Evolutionary conservation across 108 stramenopile species (phyloP).

Genomic region (Schizochytrium sp.): DNA sequence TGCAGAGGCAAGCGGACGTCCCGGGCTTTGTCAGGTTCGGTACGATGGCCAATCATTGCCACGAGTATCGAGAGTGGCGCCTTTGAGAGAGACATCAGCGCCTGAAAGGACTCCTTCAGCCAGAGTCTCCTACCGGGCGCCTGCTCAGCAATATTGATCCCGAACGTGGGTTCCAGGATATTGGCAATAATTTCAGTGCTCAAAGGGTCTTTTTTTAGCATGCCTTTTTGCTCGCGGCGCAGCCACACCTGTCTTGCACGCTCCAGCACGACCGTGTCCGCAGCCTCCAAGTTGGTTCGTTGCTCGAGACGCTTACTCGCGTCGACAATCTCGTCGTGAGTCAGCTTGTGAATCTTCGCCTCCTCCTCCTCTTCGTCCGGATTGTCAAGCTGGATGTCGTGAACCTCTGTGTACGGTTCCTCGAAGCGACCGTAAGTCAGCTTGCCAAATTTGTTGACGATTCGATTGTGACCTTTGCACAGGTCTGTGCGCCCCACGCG

Average conservation of each 20-base stretch:
- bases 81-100: neutral
- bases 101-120: neutral
- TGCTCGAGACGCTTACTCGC: neutral
- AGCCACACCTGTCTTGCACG: neutral
- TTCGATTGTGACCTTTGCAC: neutral
- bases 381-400: neutral
- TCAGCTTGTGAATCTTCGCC: neutral
- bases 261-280: neutral
- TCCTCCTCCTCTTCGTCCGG: neutral
- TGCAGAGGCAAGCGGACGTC: neutral
- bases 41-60: neutral
- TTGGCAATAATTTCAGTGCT: neutral
- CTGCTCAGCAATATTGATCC: neutral
- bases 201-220: neutral
- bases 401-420: neutral
- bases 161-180: neutral
- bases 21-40: neutral
- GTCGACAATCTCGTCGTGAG: neutral
- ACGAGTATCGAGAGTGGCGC: neutral
- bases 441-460: neutral
- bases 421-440: conserved; percentile 6
- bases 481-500: neutral
- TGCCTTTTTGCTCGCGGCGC: neutral
- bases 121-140: neutral
- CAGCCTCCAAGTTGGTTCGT: neutral